Evolutionary conservation across 768 basidiomycete genomes (phyloP), one percentile per base, ranked within the genome.

Genomic region (Hericium coralloides): DNA sequence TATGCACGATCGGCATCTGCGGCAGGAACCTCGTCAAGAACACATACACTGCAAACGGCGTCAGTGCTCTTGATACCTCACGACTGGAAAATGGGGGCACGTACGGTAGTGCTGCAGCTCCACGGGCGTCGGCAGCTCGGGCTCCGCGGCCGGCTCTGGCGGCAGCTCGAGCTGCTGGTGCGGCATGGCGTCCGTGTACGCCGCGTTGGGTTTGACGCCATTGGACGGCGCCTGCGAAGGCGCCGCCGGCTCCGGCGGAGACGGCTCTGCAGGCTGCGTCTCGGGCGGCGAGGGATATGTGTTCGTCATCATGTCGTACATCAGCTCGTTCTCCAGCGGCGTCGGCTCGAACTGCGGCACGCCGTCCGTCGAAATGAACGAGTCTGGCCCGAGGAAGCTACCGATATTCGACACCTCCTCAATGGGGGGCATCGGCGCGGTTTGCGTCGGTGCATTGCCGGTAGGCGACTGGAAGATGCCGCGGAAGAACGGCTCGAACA

Each of bases 31-130:
- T 73, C 48, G 77, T 72, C 70, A 82, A 80, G 68, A 84, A 84
- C 12, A 80, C 68, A 59, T 74, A 75, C 52, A 79, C 79, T 83
- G 59, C 51, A 38, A 15, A 4, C 31, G 17, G 22, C 26, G 37
- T 23, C 25, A 17, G 12, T n/a, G 12, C 15, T 55, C 26, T 41
- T 56, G 57, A 54, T 51, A 47, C n/a, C 17, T 55, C 6, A 2
- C 20, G 49, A 36, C 49, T 26, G n/a, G 38, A 45, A 55, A 61
- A 48, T n/a, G 23, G 22, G 20, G 45, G 12, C 17, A 73, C 81
- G 66, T 70, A 86, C 85, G 72, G 62, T 83, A 84, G 36, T 79
- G 73, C 56, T 79, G 75, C 58, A 79, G 72, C 63, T 85, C 84
- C 55, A 76, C 75, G 68, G 74, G 55, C 18, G 68, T 57, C 65